phyloP scores from a whole-genome alignment of 176 grass and related monocot genomes.

The Musa troglodytarum region DNA sequence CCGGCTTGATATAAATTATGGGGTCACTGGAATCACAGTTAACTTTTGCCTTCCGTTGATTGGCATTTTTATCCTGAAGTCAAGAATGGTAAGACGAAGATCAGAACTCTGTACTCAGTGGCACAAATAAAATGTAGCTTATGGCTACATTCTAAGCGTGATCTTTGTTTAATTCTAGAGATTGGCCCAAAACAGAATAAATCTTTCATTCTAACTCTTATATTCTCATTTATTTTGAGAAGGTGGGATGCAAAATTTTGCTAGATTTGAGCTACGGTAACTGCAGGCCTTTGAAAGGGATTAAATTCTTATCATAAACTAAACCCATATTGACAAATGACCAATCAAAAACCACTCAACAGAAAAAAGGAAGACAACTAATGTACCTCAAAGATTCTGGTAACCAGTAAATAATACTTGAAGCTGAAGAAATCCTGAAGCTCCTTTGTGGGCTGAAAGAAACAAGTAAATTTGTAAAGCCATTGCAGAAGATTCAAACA shows the following conservation, averaged over 20 bases:
- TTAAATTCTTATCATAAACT: neutral
- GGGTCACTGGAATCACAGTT: constrained; percentile 36
- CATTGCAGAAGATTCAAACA: neutral
- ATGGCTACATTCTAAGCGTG: neutral
- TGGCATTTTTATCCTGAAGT: constrained; percentile 28
- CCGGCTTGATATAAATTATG: constrained; percentile 65
- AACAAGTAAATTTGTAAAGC: constrained; percentile 2
- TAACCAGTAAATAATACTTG: constrained; percentile 66
- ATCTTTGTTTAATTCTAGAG: neutral
- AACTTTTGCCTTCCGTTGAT: constrained; percentile 36
- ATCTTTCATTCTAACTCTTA: neutral
- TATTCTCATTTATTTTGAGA: too few relatives aligned
- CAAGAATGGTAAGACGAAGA: neutral
- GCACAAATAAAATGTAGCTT: neutral
- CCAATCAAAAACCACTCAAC: neutral
- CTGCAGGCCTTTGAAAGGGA: too few relatives aligned
- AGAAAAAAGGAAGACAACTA: neutral
- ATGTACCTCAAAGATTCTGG: constrained; percentile 61
- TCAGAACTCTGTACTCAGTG: constrained; percentile 1
- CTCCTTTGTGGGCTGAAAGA: constrained; percentile 59
- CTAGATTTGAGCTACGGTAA: too few relatives aligned
- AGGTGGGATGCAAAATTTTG: too few relatives aligned
- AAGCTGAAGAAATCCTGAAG: constrained; percentile 73
- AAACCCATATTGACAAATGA: neutral
- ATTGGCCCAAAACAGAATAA: constrained; percentile 1